Conservation (phyloP, 139 green algal species). For the Chlorella sp. region DNA sequence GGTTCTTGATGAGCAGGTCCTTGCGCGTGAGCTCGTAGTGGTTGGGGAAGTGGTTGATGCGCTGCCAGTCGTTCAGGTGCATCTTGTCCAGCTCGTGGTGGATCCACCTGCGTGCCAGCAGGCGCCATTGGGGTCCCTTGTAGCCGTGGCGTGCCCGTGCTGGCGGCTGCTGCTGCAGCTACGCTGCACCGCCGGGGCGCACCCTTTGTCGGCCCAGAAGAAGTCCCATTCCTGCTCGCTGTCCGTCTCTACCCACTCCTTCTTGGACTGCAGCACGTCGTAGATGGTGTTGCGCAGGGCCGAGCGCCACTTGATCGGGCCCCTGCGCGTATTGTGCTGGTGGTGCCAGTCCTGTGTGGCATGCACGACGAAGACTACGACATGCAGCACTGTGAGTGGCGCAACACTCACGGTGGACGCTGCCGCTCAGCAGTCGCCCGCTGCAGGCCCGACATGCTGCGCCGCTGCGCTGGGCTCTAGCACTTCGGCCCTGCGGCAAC, state of each 20-base stretch:
- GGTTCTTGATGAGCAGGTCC: conserved; percentile 83
- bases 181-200: too few relatives aligned
- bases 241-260: conserved; percentile 48
- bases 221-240: conserved; percentile 52
- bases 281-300: conserved; percentile 53
- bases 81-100: conserved; percentile 52
- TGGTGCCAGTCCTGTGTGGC: too few relatives aligned
- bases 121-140: too few relatives aligned
- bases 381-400: neutral
- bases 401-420: neutral
- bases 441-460: neutral
- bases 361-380: too few relatives aligned
- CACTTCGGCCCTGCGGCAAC: too few relatives aligned
- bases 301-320: conserved; percentile 39
- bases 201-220: conserved; percentile 58
- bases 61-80: conserved; percentile 65
- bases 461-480: too few relatives aligned
- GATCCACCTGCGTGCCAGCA: conserved; percentile 56
- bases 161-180: too few relatives aligned
- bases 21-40: conserved; percentile 84
- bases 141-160: too few relatives aligned
- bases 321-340: conserved; percentile 26
- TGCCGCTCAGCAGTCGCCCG: neutral
- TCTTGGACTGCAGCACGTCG: conserved; percentile 42
- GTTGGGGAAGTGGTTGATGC: conserved; percentile 86